Conservation (phyloP, 1,139 yeast species). For the Yamadazyma jaroonii region DNA sequence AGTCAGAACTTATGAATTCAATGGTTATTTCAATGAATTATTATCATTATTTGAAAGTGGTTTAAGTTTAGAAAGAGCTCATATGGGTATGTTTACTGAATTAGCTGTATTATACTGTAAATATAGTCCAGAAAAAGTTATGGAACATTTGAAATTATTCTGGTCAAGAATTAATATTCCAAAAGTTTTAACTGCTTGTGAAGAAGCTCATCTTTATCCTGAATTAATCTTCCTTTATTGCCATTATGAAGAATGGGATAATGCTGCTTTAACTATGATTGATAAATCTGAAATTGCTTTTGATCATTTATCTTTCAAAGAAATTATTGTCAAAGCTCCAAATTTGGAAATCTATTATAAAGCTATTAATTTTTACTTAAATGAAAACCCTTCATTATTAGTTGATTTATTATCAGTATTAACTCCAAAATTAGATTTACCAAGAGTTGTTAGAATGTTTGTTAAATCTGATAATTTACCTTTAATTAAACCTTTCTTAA, state of each 20-base stretch:
- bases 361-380: constrained; percentile 91
- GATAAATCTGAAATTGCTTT: constrained; percentile 91
- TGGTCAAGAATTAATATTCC: constrained; percentile 99
- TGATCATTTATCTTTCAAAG: constrained; percentile 93
- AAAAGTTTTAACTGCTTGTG: constrained; percentile 92
- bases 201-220: constrained; percentile 92
- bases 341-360: constrained; percentile 96
- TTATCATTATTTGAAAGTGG: constrained; percentile 94
- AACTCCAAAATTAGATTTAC: constrained; percentile 89
- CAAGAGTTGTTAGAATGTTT: constrained; percentile 93
- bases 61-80: constrained; percentile 95
- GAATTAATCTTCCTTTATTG: constrained; percentile 95
- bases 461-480: constrained; percentile 95
- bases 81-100: constrained; percentile 99
- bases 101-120: constrained; percentile 87
- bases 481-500: constrained; percentile 89
- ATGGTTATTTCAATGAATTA: constrained; percentile 90
- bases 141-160: constrained; percentile 95
- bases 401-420: constrained; percentile 83
- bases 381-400: constrained; percentile 87
- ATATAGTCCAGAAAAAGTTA: constrained; percentile 85
- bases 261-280: constrained; percentile 97
- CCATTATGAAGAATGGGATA: constrained; percentile 99
- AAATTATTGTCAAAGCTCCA: constrained; percentile 89
- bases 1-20: constrained; percentile 80